Evolutionary conservation across 2,329 filamentous ascomycete species (phyloP), one percentile per base, ranked within the genome.

Genomic region (Pseudogymnoascus sp.): DNA sequence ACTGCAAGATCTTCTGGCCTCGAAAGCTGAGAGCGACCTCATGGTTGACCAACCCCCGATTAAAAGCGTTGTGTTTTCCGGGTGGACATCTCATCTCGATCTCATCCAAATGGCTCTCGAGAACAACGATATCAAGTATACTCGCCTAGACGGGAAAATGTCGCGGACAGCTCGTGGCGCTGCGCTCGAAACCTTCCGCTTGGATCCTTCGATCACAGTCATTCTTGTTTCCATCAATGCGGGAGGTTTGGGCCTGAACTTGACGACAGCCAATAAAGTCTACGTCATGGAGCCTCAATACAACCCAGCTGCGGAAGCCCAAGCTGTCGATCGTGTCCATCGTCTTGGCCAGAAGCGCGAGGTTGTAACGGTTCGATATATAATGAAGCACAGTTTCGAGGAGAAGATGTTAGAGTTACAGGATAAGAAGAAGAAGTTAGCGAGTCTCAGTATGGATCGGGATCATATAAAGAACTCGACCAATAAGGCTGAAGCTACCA

Each of bases 201-300:
- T 89, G 9, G 86, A 96, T 67, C 75, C 83, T 2, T 76, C 74
- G 1, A 83, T 96, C 37, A 86, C 87, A 33, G 88, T 96, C 61
- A 92, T 97, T 60, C 83, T 97, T 8, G 91, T 96, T 12, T 96
- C 91, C 8, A 96, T 97, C 75, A 91, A 88, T 71, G 93, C 93
- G 0, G 95, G 93, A 66, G 93, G 95, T 16, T 83, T 97, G 14
- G 93, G 93, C 12, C 85, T 97, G 40, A 97, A 97, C 72, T 79
- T 97, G 62, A 97, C 93, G 0, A 81, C 90, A 0, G 93, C 88
- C 33, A 95, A 87, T 72, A 89, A 85, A 62, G 93, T 96, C 12
- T 97, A 95, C 73, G 89, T 97, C 70, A 97, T 99, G 93, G 95
- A 99, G 74, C 95, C 95, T 4, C 93, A 97, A 72, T 99, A 93